Evolutionary conservation across 176 grass and related monocot genomes (phyloP).

Genomic region (maize (Zea mays)): DNA sequence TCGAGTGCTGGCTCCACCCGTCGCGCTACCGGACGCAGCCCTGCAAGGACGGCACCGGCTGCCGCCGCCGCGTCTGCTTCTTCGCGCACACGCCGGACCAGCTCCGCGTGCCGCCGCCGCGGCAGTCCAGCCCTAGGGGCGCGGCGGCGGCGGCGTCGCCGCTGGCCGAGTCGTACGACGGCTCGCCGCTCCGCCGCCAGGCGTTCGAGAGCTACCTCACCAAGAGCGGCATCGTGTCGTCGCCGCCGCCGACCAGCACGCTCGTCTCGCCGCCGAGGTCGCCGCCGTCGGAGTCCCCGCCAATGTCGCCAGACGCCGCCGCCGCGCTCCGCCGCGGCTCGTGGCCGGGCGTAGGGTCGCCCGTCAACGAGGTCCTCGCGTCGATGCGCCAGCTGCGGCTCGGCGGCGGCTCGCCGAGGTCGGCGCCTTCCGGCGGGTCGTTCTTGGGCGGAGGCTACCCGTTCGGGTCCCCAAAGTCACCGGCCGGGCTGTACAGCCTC

Average conservation of each 20-base stretch:
- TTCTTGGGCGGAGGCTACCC: conserved; percentile 37
- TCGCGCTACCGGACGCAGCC: conserved; percentile 81
- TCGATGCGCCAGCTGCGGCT: conserved; percentile 71
- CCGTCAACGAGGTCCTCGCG: conserved; percentile 54
- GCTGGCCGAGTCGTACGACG: conserved; percentile 72
- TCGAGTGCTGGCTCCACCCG: conserved; percentile 95
- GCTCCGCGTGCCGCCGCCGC: conserved; percentile 50
- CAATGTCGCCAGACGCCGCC: conserved; percentile 54
- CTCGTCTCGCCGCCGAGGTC: conserved; percentile 63
- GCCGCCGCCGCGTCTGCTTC: conserved; percentile 87
- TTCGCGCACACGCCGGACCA: conserved; percentile 83
- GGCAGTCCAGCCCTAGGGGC: conserved; percentile 39
- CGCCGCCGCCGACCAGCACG: conserved; percentile 81
- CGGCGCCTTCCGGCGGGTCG: conserved; percentile 37
- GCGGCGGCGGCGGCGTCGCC: background rate
- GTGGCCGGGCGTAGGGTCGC: conserved; percentile 42
- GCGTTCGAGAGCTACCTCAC: conserved; percentile 61
- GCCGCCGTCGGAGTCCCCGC: conserved; percentile 69
- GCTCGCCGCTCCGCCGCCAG: conserved; percentile 67
- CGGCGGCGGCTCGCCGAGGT: conserved; percentile 43
- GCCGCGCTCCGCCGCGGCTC: conserved; percentile 44
- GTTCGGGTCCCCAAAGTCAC: conserved; percentile 48
- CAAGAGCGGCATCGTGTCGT: conserved; percentile 44
- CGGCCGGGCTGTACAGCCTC: conserved; percentile 49
- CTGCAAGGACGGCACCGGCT: conserved; percentile 73